phyloP scores from a whole-genome alignment of 2,329 filamentous ascomycete species.

The Fusarium acutatum region DNA sequence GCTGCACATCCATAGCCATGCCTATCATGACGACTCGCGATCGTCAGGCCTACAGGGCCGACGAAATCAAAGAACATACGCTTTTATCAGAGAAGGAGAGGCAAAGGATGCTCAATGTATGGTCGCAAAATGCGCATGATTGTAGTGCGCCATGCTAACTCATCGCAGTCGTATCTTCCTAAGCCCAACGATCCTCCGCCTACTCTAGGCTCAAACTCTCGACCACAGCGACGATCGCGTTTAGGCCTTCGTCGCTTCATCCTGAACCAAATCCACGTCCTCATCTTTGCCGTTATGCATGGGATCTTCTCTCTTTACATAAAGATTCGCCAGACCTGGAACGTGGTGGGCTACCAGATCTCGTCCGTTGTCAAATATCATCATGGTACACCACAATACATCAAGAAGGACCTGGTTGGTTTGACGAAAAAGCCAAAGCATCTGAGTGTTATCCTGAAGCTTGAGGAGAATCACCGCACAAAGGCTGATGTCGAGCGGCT shows the following conservation, averaged over 20 bases:
- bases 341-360: conserved; percentile 78
- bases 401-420: conserved; percentile 82
- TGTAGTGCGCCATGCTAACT: background rate
- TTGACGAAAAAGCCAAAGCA: conserved; percentile 82
- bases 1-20: conserved; percentile 45
- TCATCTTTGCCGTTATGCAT: conserved; percentile 77
- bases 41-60: conserved; percentile 51
- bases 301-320: conserved; percentile 89
- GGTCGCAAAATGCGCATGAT: background rate
- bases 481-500: conserved; percentile 81
- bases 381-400: conserved; percentile 92
- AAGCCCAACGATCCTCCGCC: conserved; percentile 46
- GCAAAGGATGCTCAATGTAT: conserved; percentile 49
- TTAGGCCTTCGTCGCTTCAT: conserved; percentile 70
- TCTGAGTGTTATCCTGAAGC: conserved; percentile 83
- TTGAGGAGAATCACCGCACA: conserved; percentile 74
- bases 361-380: conserved; percentile 91
- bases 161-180: conserved; percentile 48
- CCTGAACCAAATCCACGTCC: conserved; percentile 67
- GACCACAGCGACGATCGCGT: conserved; percentile 48
- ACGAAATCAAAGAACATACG: conserved; percentile 47
- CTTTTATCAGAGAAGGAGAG: conserved; percentile 49
- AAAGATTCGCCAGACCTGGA: conserved; percentile 80
- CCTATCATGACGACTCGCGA: conserved; percentile 47
- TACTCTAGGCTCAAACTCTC: conserved; percentile 24